phyloP scores from a whole-genome alignment of 2,329 filamentous ascomycete genomes.

The Phialemonium atrogriseum region DNA sequence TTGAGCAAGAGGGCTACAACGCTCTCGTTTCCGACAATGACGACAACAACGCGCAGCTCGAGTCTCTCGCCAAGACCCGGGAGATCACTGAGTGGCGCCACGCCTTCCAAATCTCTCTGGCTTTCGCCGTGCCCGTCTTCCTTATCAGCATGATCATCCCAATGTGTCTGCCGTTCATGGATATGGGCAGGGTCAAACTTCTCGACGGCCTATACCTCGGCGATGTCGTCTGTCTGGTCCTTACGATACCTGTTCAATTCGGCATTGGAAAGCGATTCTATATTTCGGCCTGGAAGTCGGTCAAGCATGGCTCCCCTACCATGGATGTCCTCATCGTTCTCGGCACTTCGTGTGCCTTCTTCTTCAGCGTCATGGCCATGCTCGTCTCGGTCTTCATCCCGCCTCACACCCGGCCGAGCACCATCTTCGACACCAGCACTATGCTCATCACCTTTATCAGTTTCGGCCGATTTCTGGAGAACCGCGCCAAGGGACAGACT shows the following conservation, averaged over 20 bases:
- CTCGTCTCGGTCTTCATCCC: slow-evolving; percentile 65
- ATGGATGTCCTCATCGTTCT: slow-evolving; percentile 97
- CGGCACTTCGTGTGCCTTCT: slow-evolving; percentile 91
- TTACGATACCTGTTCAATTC: slow-evolving; percentile 93
- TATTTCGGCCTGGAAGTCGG: slow-evolving; percentile 80
- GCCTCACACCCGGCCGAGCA: slow-evolving; percentile 73
- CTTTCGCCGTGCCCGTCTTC: slow-evolving; percentile 85
- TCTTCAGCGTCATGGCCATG: slow-evolving; percentile 89
- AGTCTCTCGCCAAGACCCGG: slow-evolving; percentile 90
- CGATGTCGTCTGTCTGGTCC: slow-evolving; percentile 71
- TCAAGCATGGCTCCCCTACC: slow-evolving; percentile 84
- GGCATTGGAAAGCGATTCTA: slow-evolving; percentile 95
- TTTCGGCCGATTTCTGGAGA: slow-evolving; percentile 85
- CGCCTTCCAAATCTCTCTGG: slow-evolving; percentile 68
- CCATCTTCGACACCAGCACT: slow-evolving; percentile 94
- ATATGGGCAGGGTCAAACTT: slow-evolving; percentile 64
- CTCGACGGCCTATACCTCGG: slow-evolving; percentile 77
- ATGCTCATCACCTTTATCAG: slow-evolving; percentile 98
- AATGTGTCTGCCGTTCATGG: slow-evolving; percentile 68
- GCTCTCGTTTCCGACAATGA: slow-evolving; percentile 84
- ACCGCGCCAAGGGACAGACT: slow-evolving; percentile 90
- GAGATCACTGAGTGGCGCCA: slow-evolving; percentile 90
- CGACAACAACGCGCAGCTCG: slow-evolving; percentile 93
- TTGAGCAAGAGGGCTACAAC: slow-evolving; percentile 80
- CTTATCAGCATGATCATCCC: slow-evolving; percentile 89